A percentile compares a stretch with the other conserved stretches of the same genome.
phyloP scores from a whole-genome alignment of 768 basidiomycete genomes.

The Hydnomerulius pinastri region DNA sequence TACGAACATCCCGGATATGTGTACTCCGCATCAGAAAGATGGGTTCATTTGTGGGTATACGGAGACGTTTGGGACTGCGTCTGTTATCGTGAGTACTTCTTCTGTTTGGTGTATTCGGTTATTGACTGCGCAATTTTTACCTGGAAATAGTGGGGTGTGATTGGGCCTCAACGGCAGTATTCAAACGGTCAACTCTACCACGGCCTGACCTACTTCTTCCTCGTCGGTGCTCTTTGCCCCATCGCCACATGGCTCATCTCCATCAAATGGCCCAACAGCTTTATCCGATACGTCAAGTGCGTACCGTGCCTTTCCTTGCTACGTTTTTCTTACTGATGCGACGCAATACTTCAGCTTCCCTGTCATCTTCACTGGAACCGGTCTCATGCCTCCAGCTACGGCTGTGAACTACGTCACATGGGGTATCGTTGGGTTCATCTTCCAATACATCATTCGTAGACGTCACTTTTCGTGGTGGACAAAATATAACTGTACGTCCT shows the following conservation, averaged over 20 bases:
- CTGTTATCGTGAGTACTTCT: constrained; percentile 46
- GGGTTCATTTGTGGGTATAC: constrained; percentile 33
- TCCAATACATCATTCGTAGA: constrained; percentile 63
- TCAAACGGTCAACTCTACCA: constrained; percentile 67
- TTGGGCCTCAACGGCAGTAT: constrained; percentile 78
- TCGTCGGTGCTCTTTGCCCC: constrained; percentile 68
- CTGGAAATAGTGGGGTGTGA: constrained; percentile 78
- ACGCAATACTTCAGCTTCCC: constrained; percentile 42
- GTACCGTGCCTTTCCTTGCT: constrained; percentile 19
- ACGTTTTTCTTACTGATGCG: background rate
- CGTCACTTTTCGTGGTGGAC: constrained; percentile 72
- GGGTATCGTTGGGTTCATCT: constrained; percentile 66
- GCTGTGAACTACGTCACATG: constrained; percentile 68
- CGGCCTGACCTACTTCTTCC: constrained; percentile 73
- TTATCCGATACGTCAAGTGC: constrained; percentile 64
- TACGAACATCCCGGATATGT: constrained; percentile 38
- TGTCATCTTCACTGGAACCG: constrained; percentile 59
- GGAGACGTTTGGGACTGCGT: constrained; percentile 53
- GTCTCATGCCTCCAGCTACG: constrained; percentile 67
- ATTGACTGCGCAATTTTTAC: background rate
- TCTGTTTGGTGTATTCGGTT: background rate
- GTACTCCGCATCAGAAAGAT: constrained; percentile 22
- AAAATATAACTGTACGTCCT: constrained; percentile 44
- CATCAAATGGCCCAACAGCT: constrained; percentile 65
- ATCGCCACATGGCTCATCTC: constrained; percentile 53